phyloP scores from a whole-genome alignment of 768 basidiomycete genomes.

The Ramaria rubella region DNA sequence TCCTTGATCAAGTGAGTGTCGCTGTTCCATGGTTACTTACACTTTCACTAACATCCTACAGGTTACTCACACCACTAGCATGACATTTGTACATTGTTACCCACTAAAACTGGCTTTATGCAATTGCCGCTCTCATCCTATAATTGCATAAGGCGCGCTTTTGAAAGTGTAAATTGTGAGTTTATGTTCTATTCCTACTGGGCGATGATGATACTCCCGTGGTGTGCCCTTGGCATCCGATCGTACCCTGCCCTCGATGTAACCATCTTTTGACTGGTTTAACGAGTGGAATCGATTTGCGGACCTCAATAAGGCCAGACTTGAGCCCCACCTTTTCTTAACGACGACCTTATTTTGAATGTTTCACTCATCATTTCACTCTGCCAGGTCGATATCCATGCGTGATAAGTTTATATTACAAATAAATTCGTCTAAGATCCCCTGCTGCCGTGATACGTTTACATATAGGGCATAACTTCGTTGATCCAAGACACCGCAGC shows the following conservation, averaged over 20 bases:
- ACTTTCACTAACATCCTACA: slow-evolving; percentile 25
- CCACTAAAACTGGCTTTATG: neutral
- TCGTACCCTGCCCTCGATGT: slow-evolving; percentile 29
- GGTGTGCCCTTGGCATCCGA: slow-evolving; percentile 10
- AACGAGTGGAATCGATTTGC: slow-evolving; percentile 36
- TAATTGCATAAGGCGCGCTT: no score
- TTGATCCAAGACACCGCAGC: slow-evolving; percentile 77
- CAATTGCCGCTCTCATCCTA: neutral
- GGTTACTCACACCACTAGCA: slow-evolving; percentile 91
- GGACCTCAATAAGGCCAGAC: slow-evolving; percentile 82
- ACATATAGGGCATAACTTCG: slow-evolving; percentile 81
- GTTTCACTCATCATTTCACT: neutral
- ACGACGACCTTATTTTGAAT: neutral
- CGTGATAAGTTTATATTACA: slow-evolving; percentile 33
- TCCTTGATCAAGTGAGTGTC: slow-evolving; percentile 90
- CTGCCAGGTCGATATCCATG: neutral
- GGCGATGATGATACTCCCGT: slow-evolving; percentile 15
- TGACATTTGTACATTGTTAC: slow-evolving; percentile 31
- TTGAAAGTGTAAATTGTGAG: no score
- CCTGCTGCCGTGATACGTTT: slow-evolving; percentile 74
- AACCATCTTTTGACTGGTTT: slow-evolving; percentile 52
- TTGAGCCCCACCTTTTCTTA: slow-evolving; percentile 43
- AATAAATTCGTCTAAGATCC: slow-evolving; percentile 71
- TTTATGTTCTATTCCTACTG: slow-evolving; percentile 24
- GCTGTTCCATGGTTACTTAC: neutral